These are phyloP conservation scores for Stenocarpella maydis DNA, from an alignment of 2,329 filamentous ascomycete species.

Conservation along the genomic window DNA sequence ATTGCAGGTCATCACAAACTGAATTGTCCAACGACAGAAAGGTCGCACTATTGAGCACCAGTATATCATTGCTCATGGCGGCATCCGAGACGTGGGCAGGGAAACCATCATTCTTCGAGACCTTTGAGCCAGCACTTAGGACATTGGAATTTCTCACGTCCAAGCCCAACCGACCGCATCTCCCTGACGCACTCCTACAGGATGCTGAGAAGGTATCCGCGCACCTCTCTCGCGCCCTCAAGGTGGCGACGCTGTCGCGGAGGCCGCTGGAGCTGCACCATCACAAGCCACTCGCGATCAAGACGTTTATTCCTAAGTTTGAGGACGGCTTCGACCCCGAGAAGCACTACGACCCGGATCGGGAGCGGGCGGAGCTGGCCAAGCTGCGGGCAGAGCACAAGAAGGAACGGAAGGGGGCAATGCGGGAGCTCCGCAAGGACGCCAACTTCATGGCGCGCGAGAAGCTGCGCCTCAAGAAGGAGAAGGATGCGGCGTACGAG, in stretches of 20 bases:
- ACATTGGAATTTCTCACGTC: conserved; percentile 69
- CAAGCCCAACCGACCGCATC: conserved; percentile 58
- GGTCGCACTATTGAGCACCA: conserved; percentile 67
- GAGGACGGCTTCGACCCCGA: conserved; percentile 94
- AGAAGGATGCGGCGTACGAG: conserved; percentile 91
- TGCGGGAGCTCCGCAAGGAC: conserved; percentile 95
- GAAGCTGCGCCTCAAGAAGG: conserved; percentile 90
- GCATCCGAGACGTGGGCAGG: conserved; percentile 78
- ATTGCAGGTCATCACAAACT: conserved; percentile 53
- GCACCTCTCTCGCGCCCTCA: conserved; percentile 63
- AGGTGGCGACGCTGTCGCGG: conserved; percentile 70
- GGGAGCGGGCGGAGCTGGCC: conserved; percentile 83
- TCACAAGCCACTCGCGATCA: conserved; percentile 88
- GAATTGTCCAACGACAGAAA: conserved; percentile 54
- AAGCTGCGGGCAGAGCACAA: conserved; percentile 92
- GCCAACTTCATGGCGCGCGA: conserved; percentile 92
- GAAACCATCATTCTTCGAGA: conserved; percentile 79
- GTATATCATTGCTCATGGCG: conserved; percentile 70
- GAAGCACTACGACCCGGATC: conserved; percentile 97
- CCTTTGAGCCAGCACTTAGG: conserved; percentile 71
- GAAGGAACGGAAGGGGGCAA: conserved; percentile 91
- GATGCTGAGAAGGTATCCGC: conserved; percentile 51
- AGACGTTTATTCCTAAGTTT: conserved; percentile 89
- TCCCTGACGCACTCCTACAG: conserved; percentile 54
- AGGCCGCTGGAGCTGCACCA: conserved; percentile 88